These are phyloP conservation scores for Diaporthe eres DNA, from an alignment of 2,329 filamentous ascomycete species.

Conservation along the genomic window DNA sequence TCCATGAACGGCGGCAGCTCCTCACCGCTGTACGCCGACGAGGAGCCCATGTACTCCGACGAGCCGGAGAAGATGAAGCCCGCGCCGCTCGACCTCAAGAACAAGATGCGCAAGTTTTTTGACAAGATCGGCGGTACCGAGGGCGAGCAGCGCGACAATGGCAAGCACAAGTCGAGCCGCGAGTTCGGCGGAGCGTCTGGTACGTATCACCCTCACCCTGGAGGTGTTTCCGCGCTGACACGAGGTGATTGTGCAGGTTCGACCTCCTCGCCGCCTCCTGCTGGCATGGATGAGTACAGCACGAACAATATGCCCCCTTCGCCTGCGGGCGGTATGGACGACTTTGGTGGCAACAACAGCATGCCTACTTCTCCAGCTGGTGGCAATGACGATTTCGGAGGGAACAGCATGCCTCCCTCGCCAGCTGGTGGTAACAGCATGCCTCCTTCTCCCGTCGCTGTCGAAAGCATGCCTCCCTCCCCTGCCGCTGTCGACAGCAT, in stretches of 20 bases:
- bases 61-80: conserved; percentile 22
- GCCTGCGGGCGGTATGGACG: background rate
- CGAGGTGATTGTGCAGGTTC: background rate
- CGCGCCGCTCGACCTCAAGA: conserved; percentile 9
- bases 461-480: background rate
- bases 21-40: background rate
- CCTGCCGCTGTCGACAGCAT: background rate
- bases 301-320: background rate
- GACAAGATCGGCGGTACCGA: conserved; percentile 1
- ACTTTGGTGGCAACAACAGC: background rate
- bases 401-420: background rate
- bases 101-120: conserved; percentile 26
- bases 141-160: background rate
- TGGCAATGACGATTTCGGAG: background rate
- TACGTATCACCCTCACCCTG: background rate
- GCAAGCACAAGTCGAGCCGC: background rate
- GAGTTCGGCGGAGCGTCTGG: background rate
- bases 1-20: background rate
- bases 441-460: background rate
- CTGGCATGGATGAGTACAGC: background rate
- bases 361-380: background rate
- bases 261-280: background rate
- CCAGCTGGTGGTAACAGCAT: background rate
- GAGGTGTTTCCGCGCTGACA: background rate
- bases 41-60: background rate